Conservation (phyloP, 1,284 basidiomycete genomes). For the Abortiporus biennis region DNA sequence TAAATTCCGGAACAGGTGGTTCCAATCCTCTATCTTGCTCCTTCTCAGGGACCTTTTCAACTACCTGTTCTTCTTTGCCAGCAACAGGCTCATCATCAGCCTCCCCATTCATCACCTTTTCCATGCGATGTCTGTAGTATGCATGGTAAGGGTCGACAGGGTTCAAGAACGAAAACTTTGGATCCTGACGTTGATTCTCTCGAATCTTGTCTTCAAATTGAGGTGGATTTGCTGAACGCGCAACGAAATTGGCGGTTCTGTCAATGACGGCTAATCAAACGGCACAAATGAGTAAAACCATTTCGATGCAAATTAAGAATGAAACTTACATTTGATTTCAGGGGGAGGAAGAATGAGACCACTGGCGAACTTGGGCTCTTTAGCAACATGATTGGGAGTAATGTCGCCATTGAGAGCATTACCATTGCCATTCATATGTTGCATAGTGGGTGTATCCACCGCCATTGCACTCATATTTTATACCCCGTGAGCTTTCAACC, state of each 20-base stretch:
- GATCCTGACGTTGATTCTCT: slow-evolving; percentile 89
- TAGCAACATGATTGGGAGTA: slow-evolving; percentile 33
- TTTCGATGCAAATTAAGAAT: too few relatives aligned
- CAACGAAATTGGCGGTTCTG: slow-evolving; percentile 92
- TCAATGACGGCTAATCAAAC: slow-evolving; percentile 78
- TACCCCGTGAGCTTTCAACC: too few relatives aligned
- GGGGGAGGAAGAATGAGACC: slow-evolving; percentile 90
- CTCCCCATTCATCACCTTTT: slow-evolving; percentile 72
- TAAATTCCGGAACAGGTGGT: slow-evolving; percentile 82
- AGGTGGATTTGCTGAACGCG: slow-evolving; percentile 82
- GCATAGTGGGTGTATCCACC: slow-evolving; percentile 25
- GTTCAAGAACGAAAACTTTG: slow-evolving; percentile 96
- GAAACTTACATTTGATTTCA: slow-evolving; percentile 79
- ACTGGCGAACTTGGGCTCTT: slow-evolving; percentile 59
- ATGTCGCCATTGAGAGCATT: slow-evolving; percentile 30
- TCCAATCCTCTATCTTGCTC: slow-evolving; percentile 64
- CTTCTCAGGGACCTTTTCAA: slow-evolving; percentile 26
- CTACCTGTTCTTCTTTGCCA: slow-evolving; percentile 36
- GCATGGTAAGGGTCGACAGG: slow-evolving; percentile 94
- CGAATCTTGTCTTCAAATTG: slow-evolving; percentile 95
- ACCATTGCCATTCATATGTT: slow-evolving; percentile 27
- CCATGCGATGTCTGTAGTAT: slow-evolving; percentile 90
- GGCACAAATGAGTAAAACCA: too few relatives aligned
- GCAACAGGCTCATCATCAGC: slow-evolving; percentile 49
- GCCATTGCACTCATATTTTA: slow-evolving; percentile 35